Conservation (phyloP, 352 stramenopile genomes). For the Thraustotheca clavata region DNA sequence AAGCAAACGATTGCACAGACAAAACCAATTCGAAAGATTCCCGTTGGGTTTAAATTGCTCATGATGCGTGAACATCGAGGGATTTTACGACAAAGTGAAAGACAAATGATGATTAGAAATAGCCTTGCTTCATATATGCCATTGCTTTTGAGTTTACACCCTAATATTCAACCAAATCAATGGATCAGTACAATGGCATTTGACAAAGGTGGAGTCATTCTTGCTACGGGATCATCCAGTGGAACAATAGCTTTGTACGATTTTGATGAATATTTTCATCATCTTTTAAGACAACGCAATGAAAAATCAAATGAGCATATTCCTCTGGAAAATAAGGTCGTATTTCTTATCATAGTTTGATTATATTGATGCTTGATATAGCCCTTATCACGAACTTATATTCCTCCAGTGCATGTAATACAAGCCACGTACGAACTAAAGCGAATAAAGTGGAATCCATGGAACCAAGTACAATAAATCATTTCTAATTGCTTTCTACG, state of each 20-base stretch:
- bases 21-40: not conserved
- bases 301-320: not conserved
- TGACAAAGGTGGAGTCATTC: slow-evolving; percentile 52
- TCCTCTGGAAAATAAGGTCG: not conserved
- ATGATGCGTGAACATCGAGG: not conserved
- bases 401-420: slow-evolving; percentile 39
- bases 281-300: slow-evolving; percentile 4
- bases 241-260: slow-evolving; percentile 66
- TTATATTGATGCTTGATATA: slow-evolving; percentile 25
- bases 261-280: slow-evolving; percentile 68
- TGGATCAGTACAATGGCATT: slow-evolving; percentile 54
- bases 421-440: slow-evolving; percentile 57
- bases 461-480: slow-evolving; percentile 37
- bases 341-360: not conserved
- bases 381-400: not conserved
- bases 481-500: not conserved
- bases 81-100: not conserved
- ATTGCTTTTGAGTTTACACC: not conserved
- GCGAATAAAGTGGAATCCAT: slow-evolving; percentile 67
- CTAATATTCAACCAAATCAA: slow-evolving; percentile 3
- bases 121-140: not conserved
- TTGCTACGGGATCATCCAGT: slow-evolving; percentile 52
- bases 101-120: not conserved
- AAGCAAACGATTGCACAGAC: not conserved
- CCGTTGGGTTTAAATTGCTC: not conserved